Percentiles rank a stretch among this genome's conserved stretches.
Conservation (phyloP, 2,329 filamentous ascomycete species). For the Dothistroma septosporum region DNA sequence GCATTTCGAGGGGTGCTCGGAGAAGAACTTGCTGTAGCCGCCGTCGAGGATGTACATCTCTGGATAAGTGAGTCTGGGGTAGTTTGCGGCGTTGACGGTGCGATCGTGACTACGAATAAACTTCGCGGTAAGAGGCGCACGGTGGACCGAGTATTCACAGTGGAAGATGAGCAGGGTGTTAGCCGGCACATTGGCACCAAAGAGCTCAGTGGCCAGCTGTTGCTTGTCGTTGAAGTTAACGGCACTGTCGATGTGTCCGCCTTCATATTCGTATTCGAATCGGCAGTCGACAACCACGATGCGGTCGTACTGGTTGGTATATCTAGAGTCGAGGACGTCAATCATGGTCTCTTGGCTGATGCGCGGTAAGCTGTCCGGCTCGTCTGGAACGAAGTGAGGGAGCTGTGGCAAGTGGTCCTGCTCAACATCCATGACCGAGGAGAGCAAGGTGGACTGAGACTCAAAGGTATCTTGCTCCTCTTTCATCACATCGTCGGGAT, state of each 20-base stretch:
- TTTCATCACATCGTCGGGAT: slow-evolving; percentile 81
- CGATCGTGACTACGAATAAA: slow-evolving; percentile 88
- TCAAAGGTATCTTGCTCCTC: slow-evolving; percentile 61
- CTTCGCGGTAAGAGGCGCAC: slow-evolving; percentile 93
- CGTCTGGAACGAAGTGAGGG: slow-evolving; percentile 77
- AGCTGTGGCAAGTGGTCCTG: slow-evolving; percentile 68
- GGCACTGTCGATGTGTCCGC: slow-evolving; percentile 88
- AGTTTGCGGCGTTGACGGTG: slow-evolving; percentile 75
- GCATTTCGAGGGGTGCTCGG: slow-evolving; percentile 72
- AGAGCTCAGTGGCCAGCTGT: slow-evolving; percentile 71
- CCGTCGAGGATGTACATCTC: slow-evolving; percentile 97
- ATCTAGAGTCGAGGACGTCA: slow-evolving; percentile 82
- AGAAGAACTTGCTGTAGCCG: slow-evolving; percentile 91
- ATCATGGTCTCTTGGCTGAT: slow-evolving; percentile 79
- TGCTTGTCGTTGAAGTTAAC: slow-evolving; percentile 98
- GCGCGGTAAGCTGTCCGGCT: slow-evolving; percentile 80
- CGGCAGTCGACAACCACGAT: slow-evolving; percentile 91
- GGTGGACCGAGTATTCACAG: slow-evolving; percentile 97
- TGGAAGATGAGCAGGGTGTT: slow-evolving; percentile 85
- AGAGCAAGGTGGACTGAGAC: slow-evolving; percentile 49
- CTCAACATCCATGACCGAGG: slow-evolving; percentile 78
- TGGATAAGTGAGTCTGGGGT: slow-evolving; percentile 86
- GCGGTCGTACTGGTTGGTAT: slow-evolving; percentile 69
- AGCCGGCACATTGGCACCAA: slow-evolving; percentile 56
- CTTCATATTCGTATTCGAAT: slow-evolving; percentile 98